phyloP scores from a whole-genome alignment of 2,329 filamentous ascomycete species.

The Penicillium sp. region DNA sequence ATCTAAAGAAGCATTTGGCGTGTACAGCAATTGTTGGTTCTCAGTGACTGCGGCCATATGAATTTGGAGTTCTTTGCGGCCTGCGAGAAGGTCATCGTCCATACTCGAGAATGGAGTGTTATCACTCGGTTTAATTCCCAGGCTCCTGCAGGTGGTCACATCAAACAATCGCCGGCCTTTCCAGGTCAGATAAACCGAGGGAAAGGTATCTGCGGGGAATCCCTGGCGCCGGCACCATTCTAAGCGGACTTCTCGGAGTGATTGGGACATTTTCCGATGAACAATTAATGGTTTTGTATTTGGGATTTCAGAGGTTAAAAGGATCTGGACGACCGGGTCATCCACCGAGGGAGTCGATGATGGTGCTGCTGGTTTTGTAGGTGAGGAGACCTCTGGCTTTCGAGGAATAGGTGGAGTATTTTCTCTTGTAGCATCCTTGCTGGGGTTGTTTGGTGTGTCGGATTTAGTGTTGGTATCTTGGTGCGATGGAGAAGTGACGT shows the following conservation, averaged over 20 bases:
- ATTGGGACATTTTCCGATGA: slow-evolving; percentile 61
- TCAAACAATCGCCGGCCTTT: slow-evolving; percentile 66
- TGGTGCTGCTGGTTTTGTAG: background rate
- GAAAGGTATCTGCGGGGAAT: slow-evolving; percentile 46
- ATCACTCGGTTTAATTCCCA: slow-evolving; percentile 54
- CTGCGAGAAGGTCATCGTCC: slow-evolving; percentile 44
- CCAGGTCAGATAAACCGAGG: slow-evolving; percentile 71
- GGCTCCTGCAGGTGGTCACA: slow-evolving; percentile 63
- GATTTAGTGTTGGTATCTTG: too few species aligned
- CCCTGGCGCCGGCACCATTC: slow-evolving; percentile 64
- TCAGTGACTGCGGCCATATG: slow-evolving; percentile 72
- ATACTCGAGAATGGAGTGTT: slow-evolving; percentile 34
- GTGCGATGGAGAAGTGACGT: too few species aligned
- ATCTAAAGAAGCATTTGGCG: slow-evolving; percentile 7
- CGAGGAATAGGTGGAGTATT: background rate
- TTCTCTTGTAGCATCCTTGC: background rate
- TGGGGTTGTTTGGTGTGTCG: too few species aligned
- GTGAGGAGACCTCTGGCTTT: background rate
- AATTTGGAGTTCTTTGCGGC: slow-evolving; percentile 54
- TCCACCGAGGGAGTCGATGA: slow-evolving; percentile 13
- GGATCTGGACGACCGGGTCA: slow-evolving; percentile 55
- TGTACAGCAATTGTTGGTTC: slow-evolving; percentile 48
- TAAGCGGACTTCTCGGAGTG: slow-evolving; percentile 59
- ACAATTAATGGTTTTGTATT: slow-evolving; percentile 57
- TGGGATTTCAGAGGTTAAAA: slow-evolving; percentile 63